Evolutionary conservation across 1,284 basidiomycete species (phyloP), one percentile per base, ranked within the genome.

Genomic region (Meripilus lineatus): DNA sequence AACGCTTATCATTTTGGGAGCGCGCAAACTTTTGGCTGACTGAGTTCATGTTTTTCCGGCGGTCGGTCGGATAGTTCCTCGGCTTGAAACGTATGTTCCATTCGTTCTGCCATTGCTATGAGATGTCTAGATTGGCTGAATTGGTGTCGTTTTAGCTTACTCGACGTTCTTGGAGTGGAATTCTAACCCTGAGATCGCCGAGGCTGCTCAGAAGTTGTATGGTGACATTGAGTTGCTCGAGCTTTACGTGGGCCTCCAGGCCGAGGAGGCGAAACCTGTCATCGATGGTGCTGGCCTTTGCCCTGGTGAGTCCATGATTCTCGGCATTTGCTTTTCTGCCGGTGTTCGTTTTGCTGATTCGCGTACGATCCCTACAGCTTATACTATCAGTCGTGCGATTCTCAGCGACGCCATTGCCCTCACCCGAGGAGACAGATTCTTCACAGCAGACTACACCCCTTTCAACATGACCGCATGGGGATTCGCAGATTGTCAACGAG

Each of bases 361-460:
- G n/a, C n/a, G n/a, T n/a, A n/a, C n/a, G n/a, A n/a, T n/a, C n/a
- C n/a, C n/a, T 17, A 3, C 36, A 81, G 84, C 83, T 8, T 92
- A 88, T 64, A 93, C 92, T 6, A 81, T 90, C 57, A 85, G 84
- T 54, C 79, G 91, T 32, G 91, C 89, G 13, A 94, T 94, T 55
- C 77, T 94, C 30, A 80, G 82, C 52, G 91, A 93, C 58, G 90
- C 89, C n/a, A 86, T 89, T 44, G 82, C 87, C 4, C 76, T 93
- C 40, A 89, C 85, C 36, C 83, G 90, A 46, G 81, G 88, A 22
- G 89, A 93, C 56, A 75, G 90, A 38, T 88, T 83, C 73, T 88
- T 81, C 67, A 93, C 89, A 1, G 71, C 82, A 26, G 90, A 93
- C 59, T 87, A 79, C 59, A 92, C 87, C 0, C 81, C 88, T 1